Percentiles rank a stretch among this genome's conserved stretches.
phyloP scores from a whole-genome alignment of 495 filamentous ascomycete genomes.

The Cenococcum geophilum region DNA sequence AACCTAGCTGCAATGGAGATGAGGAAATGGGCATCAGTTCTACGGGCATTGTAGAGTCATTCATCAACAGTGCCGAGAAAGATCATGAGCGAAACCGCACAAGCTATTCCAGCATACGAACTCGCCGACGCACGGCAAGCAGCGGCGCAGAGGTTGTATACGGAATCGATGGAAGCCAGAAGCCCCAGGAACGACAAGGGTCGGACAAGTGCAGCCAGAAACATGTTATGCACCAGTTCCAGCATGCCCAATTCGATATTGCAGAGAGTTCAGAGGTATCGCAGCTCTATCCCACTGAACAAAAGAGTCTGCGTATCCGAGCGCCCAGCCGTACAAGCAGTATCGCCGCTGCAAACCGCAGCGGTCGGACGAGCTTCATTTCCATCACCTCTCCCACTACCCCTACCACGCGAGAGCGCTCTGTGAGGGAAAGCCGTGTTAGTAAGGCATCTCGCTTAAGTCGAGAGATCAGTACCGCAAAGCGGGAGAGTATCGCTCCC shows the following conservation, averaged over 20 bases:
- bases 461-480: conserved; percentile 16
- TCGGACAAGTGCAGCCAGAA: not conserved
- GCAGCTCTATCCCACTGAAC: not conserved
- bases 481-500: conserved; percentile 16
- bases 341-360: not conserved
- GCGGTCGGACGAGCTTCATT: not conserved
- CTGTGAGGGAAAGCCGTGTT: conserved; percentile 1
- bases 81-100: conserved; percentile 1
- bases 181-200: not conserved
- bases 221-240: not conserved
- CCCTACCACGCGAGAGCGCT: conserved; percentile 1
- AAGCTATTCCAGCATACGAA: conserved; percentile 1
- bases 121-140: conserved; percentile 25
- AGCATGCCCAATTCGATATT: not conserved
- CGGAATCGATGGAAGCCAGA: not conserved
- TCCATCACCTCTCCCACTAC: not conserved
- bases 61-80: conserved; percentile 15
- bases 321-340: not conserved
- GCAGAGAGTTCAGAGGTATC: not conserved
- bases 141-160: conserved; percentile 25
- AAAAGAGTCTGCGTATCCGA: not conserved
- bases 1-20: conserved; percentile 23
- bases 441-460: conserved; percentile 3
- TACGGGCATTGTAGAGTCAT: conserved; percentile 14
- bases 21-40: conserved; percentile 16